phyloP scores from a whole-genome alignment of 75 land plant genomes.

The Ceratopteris richardii region DNA sequence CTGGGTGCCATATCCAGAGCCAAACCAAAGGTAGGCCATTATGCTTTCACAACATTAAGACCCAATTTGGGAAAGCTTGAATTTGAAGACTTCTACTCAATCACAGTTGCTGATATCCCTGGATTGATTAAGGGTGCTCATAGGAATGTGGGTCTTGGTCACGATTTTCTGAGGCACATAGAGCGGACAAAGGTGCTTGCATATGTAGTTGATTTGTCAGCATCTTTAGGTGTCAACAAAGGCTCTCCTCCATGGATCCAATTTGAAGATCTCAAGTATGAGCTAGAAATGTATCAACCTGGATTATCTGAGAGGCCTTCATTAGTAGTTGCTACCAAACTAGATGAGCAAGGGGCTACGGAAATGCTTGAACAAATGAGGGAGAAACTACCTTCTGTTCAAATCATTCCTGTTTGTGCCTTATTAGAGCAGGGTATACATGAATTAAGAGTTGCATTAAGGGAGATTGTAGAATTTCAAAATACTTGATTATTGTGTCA shows the following conservation, averaged over 20 bases:
- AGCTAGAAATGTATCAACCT: conserved; percentile 62
- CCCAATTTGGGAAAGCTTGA: conserved; percentile 84
- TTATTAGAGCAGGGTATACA: conserved; percentile 68
- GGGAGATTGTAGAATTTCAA: conserved; percentile 28
- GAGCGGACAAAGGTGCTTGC: conserved; percentile 90
- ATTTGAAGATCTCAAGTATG: conserved; percentile 55
- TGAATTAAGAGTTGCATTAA: conserved; percentile 65
- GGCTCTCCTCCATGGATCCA: conserved; percentile 87
- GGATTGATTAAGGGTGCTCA: conserved; percentile 95
- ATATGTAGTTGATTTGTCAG: conserved; percentile 86
- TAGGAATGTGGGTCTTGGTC: conserved; percentile 84
- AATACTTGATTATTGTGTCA: no score
- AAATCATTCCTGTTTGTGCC: conserved; percentile 80
- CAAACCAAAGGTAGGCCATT: conserved; percentile 71
- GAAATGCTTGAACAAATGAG: conserved; percentile 33
- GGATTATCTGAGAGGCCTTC: conserved; percentile 72
- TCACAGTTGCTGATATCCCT: conserved; percentile 90
- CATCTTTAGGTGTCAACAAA: conserved; percentile 51
- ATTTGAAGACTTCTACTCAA: conserved; percentile 52
- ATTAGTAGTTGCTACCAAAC: conserved; percentile 74
- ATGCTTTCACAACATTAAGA: conserved; percentile 88
- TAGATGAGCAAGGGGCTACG: conserved; percentile 71
- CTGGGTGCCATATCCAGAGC: conserved; percentile 86
- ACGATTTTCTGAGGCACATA: conserved; percentile 82
- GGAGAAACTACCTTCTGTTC: conserved; percentile 49